Evolutionary conservation across 768 basidiomycete species (phyloP).

Genomic region (Boletales sp.): DNA sequence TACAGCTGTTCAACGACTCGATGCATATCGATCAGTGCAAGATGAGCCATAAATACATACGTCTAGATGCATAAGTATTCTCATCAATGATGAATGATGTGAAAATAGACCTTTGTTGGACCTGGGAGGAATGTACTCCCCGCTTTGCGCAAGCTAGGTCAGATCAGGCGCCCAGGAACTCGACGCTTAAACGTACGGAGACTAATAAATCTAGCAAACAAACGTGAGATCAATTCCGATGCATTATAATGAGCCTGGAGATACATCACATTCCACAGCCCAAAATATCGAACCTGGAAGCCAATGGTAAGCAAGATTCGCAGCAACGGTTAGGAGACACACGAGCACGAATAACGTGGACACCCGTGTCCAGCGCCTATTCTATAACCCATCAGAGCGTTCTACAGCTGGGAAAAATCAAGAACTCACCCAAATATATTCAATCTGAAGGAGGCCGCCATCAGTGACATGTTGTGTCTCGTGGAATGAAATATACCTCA

Average conservation of each 20-base stretch:
- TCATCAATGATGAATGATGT: neutral
- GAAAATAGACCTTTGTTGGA: neutral
- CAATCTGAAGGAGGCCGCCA: neutral
- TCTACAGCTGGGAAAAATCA: neutral
- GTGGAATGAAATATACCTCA: neutral
- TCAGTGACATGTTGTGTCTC: neutral
- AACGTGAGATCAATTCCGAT: neutral
- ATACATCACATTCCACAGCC: neutral
- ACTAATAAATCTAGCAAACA: neutral
- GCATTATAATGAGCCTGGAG: neutral
- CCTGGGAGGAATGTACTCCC: neutral
- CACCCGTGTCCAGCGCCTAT: neutral
- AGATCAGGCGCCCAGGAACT: neutral
- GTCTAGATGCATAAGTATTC: neutral
- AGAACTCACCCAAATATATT: neutral
- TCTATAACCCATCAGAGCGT: neutral
- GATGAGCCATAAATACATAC: neutral
- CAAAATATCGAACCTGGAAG: conserved; percentile 1
- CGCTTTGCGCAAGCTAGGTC: neutral
- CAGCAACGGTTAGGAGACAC: neutral
- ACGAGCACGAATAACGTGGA: conserved; percentile 2
- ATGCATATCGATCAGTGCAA: neutral
- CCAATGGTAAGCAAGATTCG: neutral
- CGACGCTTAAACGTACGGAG: neutral
- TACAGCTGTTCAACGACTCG: neutral